Evolutionary conservation across 495 filamentous ascomycete species (phyloP).

Genomic region (Clohesyomyces aquaticus): DNA sequence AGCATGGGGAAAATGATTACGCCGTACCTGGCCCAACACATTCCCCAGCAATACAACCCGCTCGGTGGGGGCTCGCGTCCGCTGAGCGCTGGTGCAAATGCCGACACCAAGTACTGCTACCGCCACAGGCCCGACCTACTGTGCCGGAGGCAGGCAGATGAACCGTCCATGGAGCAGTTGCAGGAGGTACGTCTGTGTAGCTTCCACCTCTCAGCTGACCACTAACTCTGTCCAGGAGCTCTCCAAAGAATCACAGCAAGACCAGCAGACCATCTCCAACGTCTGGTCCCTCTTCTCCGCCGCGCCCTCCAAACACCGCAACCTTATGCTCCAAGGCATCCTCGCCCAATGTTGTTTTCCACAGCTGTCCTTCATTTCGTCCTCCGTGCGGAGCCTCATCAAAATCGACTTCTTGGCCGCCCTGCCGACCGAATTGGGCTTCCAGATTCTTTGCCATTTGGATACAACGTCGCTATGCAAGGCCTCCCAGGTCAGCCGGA

Average conservation of each 20-base stretch:
- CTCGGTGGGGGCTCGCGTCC: conserved; percentile 16
- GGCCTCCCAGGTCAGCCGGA: conserved; percentile 88
- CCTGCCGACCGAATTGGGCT: conserved; percentile 85
- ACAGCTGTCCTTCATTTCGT: conserved; percentile 88
- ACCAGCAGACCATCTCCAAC: conserved; percentile 92
- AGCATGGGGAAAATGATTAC: conserved; percentile 38
- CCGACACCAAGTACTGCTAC: conserved; percentile 92
- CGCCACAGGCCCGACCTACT: conserved; percentile 92
- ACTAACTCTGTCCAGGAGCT: conserved; percentile 62
- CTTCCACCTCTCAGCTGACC: conserved; percentile 16
- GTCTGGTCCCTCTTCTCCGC: conserved; percentile 98
- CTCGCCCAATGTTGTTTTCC: conserved; percentile 96
- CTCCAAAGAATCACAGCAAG: conserved; percentile 74
- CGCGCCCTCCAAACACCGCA: conserved; percentile 87
- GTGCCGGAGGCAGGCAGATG: conserved; percentile 88
- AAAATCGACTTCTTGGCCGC: conserved; percentile 93
- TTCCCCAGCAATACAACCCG: conserved; percentile 44
- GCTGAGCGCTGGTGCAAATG: conserved; percentile 14
- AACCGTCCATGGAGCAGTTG: conserved; percentile 91
- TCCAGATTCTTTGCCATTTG: conserved; percentile 89
- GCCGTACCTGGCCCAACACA: conserved; percentile 43
- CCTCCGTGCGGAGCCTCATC: conserved; percentile 84
- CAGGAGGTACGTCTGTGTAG: conserved; percentile 66
- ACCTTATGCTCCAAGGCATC: conserved; percentile 93
- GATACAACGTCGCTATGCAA: conserved; percentile 97